Evolutionary conservation across 2,329 filamentous ascomycete genomes (phyloP), one percentile per base, ranked within the genome.

Genomic region (Fusarium sp.): DNA sequence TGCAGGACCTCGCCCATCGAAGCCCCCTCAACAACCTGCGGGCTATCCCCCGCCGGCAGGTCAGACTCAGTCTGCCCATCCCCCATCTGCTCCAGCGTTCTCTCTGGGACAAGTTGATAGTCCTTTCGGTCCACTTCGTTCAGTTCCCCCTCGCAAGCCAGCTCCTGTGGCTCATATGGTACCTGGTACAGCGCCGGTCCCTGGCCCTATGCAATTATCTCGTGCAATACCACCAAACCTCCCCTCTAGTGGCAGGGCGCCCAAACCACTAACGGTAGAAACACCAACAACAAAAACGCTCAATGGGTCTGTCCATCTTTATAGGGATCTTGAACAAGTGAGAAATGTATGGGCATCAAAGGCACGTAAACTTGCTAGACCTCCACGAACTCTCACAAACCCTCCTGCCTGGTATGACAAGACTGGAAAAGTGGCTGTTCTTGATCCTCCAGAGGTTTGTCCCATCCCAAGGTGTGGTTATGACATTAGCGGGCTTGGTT

Each of bases 391-490:
- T 13, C 63, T 77, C 11, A 1, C 12, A 13, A 51, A 65, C 10
- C 70, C 73, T 26, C 60, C 71, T 35, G 20, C 24, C 4, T 77
- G 75, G 75, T 63, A 71, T 18, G 72, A 77, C 35, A 9, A 11
- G 3, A 35, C 30, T 7, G 75, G 75, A 2, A 63, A 53, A 0
- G 5, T 13, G 8, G 6, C 20, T 9, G 38, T 56, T 16, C 2
- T 33, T 10, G 72, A 76, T 20, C 73, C 73, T 24, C 66, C 31
- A 30, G 1, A 30, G 10, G 2, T 77, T 74, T 14, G 67, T 59
- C 24, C 24, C 33, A 18, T 38, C 14, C 26, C 14, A n/a, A 20
- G 44, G 18, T 47, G 44, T 26, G 26, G 14, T 16, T 28, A 14
- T 33, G 10, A 51, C 24, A 20, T 51, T 16, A 51, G 30, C 31